Conservation (phyloP, 208 protist genomes). For the Trypanosoma cruzi region DNA sequence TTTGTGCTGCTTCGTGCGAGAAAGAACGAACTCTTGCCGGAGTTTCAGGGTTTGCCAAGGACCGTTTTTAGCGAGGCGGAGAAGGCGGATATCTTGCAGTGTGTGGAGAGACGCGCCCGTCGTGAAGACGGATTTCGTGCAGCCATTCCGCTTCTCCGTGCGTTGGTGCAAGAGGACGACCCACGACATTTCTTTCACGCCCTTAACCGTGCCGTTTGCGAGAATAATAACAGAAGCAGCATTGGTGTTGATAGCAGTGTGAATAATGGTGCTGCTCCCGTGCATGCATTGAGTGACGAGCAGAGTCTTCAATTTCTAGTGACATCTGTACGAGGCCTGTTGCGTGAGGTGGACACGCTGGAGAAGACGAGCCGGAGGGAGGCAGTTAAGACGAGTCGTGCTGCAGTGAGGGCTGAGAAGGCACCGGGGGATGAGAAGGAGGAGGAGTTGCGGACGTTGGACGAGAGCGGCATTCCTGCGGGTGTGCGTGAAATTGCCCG, state of each 20-base stretch:
- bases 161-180: constrained; percentile 30
- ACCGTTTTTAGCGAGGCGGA: constrained; percentile 40
- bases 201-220: neutral
- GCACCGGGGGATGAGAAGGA: neutral
- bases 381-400: neutral
- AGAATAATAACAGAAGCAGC: neutral
- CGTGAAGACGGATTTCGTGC: constrained; percentile 25
- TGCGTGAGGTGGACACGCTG: constrained; percentile 23
- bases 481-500: constrained; percentile 19
- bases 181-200: constrained; percentile 11
- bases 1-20: constrained; percentile 62
- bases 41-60: constrained; percentile 41
- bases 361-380: constrained; percentile 14
- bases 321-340: constrained; percentile 8
- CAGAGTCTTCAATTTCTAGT: neutral
- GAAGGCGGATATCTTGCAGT: constrained; percentile 25
- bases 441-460: constrained; percentile 6
- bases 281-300: neutral
- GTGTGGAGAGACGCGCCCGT: constrained; percentile 19
- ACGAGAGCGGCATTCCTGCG: constrained; percentile 6
- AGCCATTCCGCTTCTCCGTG: constrained; percentile 29
- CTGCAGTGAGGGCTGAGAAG: no score
- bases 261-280: neutral
- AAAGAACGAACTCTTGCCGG: constrained; percentile 49
- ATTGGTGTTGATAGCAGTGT: neutral